Evolutionary conservation across 768 basidiomycete genomes (phyloP).

Genomic region (Chalciporus pseudorubinellus): DNA sequence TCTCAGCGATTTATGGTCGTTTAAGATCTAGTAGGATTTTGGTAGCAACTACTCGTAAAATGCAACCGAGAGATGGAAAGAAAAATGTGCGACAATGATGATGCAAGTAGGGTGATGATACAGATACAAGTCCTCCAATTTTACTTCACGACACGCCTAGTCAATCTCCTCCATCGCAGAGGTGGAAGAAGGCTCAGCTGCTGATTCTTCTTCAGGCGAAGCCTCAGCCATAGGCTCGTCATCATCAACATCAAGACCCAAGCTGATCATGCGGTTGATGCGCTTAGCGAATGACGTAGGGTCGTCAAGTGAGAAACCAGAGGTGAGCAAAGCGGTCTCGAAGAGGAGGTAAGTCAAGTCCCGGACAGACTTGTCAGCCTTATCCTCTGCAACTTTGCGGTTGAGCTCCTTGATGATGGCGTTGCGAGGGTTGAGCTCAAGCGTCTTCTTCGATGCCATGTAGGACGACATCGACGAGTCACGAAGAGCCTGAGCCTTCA

Average conservation of each 20-base stretch:
- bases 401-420: constrained; percentile 95
- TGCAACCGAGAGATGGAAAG: constrained; percentile 20
- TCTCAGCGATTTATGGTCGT: too few relatives aligned
- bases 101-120: constrained; percentile 26
- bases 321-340: constrained; percentile 95
- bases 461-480: constrained; percentile 98
- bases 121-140: constrained; percentile 21
- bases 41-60: constrained; percentile 24
- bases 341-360: constrained; percentile 95
- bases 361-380: constrained; percentile 97
- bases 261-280: constrained; percentile 94
- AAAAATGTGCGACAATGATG: constrained; percentile 23
- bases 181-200: constrained; percentile 60
- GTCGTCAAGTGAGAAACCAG: constrained; percentile 94
- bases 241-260: constrained; percentile 88
- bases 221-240: constrained; percentile 44
- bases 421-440: constrained; percentile 92
- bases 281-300: constrained; percentile 94
- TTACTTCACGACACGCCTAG: constrained; percentile 37
- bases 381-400: constrained; percentile 94
- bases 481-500: constrained; percentile 97
- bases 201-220: constrained; percentile 46
- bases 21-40: constrained; percentile 10
- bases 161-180: constrained; percentile 98
- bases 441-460: constrained; percentile 98